phyloP scores from a whole-genome alignment of 371 early-diverging fungal genomes.

The Racocetra persica region DNA sequence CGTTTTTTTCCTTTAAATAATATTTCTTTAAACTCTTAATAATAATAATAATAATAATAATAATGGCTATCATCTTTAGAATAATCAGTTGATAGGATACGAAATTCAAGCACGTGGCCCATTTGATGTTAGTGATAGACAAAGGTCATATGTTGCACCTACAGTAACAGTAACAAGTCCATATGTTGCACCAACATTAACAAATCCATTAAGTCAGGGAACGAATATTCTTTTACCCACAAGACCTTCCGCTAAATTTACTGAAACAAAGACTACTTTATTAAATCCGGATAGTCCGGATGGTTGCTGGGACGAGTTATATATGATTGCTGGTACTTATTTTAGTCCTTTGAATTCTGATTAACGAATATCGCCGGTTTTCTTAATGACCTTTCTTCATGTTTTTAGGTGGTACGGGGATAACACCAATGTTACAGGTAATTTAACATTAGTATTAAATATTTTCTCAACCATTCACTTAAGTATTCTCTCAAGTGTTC shows the following conservation, averaged over 20 bases:
- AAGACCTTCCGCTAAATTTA: no score
- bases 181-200: no score
- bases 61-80: not conserved
- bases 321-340: slow-evolving; percentile 54
- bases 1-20: not conserved
- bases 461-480: no score
- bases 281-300: slow-evolving; percentile 39
- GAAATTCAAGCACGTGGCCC: slow-evolving; percentile 44
- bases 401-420: slow-evolving; percentile 62
- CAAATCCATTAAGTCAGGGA: no score
- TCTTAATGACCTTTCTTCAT: no score
- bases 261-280: not conserved
- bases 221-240: no score
- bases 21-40: not conserved
- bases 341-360: no score
- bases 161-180: no score
- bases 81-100: slow-evolving; percentile 31
- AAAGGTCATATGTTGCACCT: not conserved
- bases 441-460: no score
- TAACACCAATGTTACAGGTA: slow-evolving; percentile 75
- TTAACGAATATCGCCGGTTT: no score
- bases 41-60: no score
- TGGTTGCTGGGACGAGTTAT: slow-evolving; percentile 43
- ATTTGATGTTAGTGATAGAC: slow-evolving; percentile 26
- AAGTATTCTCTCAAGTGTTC: no score